A percentile compares a stretch with the other conserved stretches of the same genome.
Conservation (phyloP, 2,329 filamentous ascomycete species). For the Ramichloridium luteum region DNA sequence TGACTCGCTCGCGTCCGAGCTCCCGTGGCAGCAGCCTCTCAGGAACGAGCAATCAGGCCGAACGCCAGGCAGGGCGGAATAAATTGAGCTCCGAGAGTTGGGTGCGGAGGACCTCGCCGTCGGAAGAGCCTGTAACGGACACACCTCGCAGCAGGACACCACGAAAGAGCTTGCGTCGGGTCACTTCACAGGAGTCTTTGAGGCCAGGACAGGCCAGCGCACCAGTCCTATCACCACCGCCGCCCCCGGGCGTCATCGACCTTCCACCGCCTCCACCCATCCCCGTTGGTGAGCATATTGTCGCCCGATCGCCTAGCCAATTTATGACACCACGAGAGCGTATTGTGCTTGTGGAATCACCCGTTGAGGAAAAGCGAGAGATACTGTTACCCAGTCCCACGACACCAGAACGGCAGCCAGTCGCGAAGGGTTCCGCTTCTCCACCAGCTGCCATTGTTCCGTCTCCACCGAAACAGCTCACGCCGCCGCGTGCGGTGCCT, state of each 20-base stretch:
- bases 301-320: neutral
- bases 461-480: slow-evolving; percentile 4
- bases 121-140: slow-evolving; percentile 14
- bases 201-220: too few species aligned
- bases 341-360: neutral
- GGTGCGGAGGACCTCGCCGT: slow-evolving; percentile 15
- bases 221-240: too few species aligned
- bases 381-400: neutral
- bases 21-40: neutral
- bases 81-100: slow-evolving; percentile 24
- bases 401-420: slow-evolving; percentile 2
- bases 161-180: slow-evolving; percentile 13
- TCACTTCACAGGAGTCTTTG: slow-evolving; percentile 16
- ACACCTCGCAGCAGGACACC: slow-evolving; percentile 11
- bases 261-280: neutral
- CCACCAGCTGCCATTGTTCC: neutral
- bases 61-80: slow-evolving; percentile 32
- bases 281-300: neutral
- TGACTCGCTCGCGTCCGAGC: slow-evolving; percentile 5
- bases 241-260: too few species aligned
- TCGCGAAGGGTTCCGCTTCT: slow-evolving; percentile 1
- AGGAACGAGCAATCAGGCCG: slow-evolving; percentile 29
- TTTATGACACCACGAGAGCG: neutral
- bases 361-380: neutral
- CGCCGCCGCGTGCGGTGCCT: too few species aligned